Base-by-base conservation (phyloP, 129 eudicot species). In the Mikania micrantha region DNA sequence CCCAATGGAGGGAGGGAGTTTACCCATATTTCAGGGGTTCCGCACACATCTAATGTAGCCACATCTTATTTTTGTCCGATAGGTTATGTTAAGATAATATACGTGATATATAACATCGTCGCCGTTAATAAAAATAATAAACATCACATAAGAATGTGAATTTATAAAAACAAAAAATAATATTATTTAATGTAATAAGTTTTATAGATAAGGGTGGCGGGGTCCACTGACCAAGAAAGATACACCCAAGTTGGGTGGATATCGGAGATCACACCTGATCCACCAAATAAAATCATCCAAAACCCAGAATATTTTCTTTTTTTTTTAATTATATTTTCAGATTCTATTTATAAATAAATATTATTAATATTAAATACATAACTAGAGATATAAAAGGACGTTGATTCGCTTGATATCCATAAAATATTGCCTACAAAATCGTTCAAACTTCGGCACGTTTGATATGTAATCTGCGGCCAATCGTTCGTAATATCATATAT, bases 151-250 rank as follows among this genome's bases (percentile, higher is more conserved):
- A n/a, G n/a, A n/a, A n/a, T 11, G 2, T 9, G 4, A 41, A 9
- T 0, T 9, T 4, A 47, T 47, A 49, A 2, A 8, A 4, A 21
- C 7, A 9, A 21, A 4, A 8, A 17, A 1, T 20, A 20, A 49
- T 49, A 3, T 49, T 50, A 21, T 50, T 50, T 44, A 44, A 44
- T 13, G n/a, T 48, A 48, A 17, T 19, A 48, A 48, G 52, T 21
- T 15, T 38, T 45, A 45, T 1, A 45, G 24, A 19, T 49, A 49
- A 12, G 20, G 65, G 42, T 59, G 65, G 19, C 0, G 41, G 65
- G 42, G 42, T 58, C 65, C 65, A 60, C 65, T 60, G 4, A 27
- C 65, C 25, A 60, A 60, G 65, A 60, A 60, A 60, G 65, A 60
- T 60, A 16, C 65, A 34, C 40, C 39, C 13, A 58, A 58, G 40